Evolutionary conservation across 306 rosid species (phyloP).

Genomic region (Dryas octopetala): DNA sequence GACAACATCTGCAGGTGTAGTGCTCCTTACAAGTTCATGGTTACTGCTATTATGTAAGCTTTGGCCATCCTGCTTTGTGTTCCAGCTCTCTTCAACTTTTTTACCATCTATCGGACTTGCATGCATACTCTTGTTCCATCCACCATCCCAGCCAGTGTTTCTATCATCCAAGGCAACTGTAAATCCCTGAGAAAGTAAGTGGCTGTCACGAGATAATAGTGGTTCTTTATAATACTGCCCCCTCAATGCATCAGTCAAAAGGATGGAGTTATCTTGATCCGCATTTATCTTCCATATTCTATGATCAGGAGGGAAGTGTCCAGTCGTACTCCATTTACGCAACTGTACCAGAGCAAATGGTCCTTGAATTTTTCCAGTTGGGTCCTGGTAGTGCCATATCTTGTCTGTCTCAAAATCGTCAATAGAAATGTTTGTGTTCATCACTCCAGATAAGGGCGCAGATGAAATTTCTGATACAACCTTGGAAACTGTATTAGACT

Average conservation of each 20-base stretch:
- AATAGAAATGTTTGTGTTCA: conserved; percentile 45
- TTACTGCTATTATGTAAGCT: conserved; percentile 35
- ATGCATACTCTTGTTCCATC: conserved; percentile 31
- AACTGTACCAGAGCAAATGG: conserved; percentile 72
- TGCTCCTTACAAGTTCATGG: conserved; percentile 48
- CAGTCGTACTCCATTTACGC: conserved; percentile 64
- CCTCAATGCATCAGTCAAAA: conserved; percentile 59
- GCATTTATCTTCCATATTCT: conserved; percentile 79
- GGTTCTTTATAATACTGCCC: conserved; percentile 46
- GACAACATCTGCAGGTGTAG: conserved; percentile 43
- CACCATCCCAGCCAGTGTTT: conserved; percentile 33
- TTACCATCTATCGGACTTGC: conserved; percentile 27
- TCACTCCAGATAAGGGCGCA: conserved; percentile 38
- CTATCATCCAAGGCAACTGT: conserved; percentile 33
- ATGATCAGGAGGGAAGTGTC: conserved; percentile 69
- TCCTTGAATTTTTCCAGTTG: conserved; percentile 83
- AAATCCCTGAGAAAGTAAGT: conserved; percentile 42
- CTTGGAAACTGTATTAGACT: conserved; percentile 39
- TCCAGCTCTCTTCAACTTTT: conserved; percentile 34
- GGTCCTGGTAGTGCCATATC: conserved; percentile 86
- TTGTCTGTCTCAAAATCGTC: conserved; percentile 49
- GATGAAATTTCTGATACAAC: conserved; percentile 45
- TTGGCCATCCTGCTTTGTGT: conserved; percentile 37
- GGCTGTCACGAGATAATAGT: conserved; percentile 31
- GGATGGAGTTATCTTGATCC: conserved; percentile 50